phyloP scores from a whole-genome alignment of 2,329 filamentous ascomycete species.

The Colletotrichum costaricense region DNA sequence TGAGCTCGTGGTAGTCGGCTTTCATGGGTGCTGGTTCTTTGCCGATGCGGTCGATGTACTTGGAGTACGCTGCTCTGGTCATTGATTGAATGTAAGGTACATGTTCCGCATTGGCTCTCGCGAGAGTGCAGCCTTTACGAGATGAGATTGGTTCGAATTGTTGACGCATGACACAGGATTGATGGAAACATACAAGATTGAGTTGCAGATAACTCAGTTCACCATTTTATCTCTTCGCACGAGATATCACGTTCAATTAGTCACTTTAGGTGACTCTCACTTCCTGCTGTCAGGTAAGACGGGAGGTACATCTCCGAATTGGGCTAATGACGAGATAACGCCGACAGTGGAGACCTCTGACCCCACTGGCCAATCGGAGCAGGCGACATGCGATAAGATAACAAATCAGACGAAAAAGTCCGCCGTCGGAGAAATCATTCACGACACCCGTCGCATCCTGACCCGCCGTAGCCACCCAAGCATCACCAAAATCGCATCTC shows the following conservation, averaged over 20 bases:
- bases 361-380: not conserved
- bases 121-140: not conserved
- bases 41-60: slow-evolving; percentile 48
- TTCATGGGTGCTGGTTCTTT: slow-evolving; percentile 50
- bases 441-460: slow-evolving; percentile 31
- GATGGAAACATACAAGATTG: not conserved
- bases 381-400: slow-evolving; percentile 9
- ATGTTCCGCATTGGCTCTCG: slow-evolving; percentile 27
- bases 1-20: slow-evolving; percentile 44
- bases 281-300: not conserved
- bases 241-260: not conserved
- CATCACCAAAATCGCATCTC: not conserved
- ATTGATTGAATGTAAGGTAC: slow-evolving; percentile 45
- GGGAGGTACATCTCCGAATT: not conserved
- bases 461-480: not conserved
- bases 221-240: not conserved
- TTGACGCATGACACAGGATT: not conserved
- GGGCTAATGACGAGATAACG: not conserved
- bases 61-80: slow-evolving; percentile 45
- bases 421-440: slow-evolving; percentile 11
- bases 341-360: slow-evolving; percentile 5
- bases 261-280: no score
- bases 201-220: not conserved
- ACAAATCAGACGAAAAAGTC: slow-evolving; percentile 1
- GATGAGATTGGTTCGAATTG: not conserved